Conservation (phyloP, 208 protist species). For the Wallacemonas sp. region DNA sequence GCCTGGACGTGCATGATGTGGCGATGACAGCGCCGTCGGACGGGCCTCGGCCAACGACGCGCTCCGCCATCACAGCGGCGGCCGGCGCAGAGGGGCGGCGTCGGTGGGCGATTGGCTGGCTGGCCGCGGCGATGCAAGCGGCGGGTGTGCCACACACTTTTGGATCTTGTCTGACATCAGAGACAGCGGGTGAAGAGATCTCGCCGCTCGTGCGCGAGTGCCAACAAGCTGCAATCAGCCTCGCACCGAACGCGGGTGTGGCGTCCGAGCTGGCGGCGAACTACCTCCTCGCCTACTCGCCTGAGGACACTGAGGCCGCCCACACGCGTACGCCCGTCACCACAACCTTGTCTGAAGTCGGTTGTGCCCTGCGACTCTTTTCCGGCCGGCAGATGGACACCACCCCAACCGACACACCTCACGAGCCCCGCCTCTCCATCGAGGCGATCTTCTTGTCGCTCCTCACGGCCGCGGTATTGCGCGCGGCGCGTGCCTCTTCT, state of each 20-base stretch:
- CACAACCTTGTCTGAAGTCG: neutral
- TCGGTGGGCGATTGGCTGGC: neutral
- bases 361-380: neutral
- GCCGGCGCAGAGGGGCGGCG: neutral
- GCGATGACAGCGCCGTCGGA: no score
- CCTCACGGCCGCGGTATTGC: neutral
- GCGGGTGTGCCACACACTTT: no score
- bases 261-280: neutral
- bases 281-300: neutral
- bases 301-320: neutral
- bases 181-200: no score
- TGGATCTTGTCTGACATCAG: no score
- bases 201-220: neutral
- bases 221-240: conserved; percentile 4
- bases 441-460: neutral
- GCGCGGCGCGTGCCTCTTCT: neutral
- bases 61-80: no score
- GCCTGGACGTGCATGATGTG: no score
- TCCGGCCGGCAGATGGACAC: no score
- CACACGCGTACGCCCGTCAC: neutral
- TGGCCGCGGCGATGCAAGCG: neutral
- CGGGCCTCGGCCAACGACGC: no score
- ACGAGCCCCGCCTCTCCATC: neutral
- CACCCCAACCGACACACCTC: no score
- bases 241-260: conserved; percentile 4